Evolutionary conservation across 1,284 basidiomycete species (phyloP), one percentile per base, ranked within the genome.

Genomic region (Vanrija sp.): DNA sequence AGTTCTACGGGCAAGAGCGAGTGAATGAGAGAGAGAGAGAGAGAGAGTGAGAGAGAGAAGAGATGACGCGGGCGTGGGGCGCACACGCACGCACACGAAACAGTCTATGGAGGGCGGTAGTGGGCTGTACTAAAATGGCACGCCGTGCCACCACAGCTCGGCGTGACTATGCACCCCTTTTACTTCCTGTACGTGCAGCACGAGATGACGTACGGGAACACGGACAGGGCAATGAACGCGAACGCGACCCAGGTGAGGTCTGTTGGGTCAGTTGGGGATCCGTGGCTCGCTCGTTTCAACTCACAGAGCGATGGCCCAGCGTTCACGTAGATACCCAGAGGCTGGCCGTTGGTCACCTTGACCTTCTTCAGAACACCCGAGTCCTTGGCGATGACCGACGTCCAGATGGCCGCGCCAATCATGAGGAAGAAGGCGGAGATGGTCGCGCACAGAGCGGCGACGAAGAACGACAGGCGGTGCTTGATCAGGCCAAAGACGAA

Each of bases 211-310:
- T 77, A 78, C 21, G 76, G 76, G n/a, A 68, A 39, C 44, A 73
- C 64, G 16, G 73, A 65, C 26, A 78, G 63, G 8, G 69, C 57
- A 50, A 70, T 65, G 38, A 73, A 58, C n/a, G 63, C 74, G 59
- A 76, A 77, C 15, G 73, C 64, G 9, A 75, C 74, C 76, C 76
- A 78, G 15, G 66, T 67, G 46, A 75, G 64, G 63, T 75, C 73
- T n/a, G n/a, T n/a, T n/a, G n/a, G n/a, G n/a, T n/a, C n/a, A n/a
- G n/a, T n/a, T n/a, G n/a, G n/a, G n/a, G n/a, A n/a, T n/a, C n/a
- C n/a, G n/a, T n/a, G n/a, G n/a, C n/a, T n/a, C n/a, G n/a, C n/a
- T n/a, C n/a, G n/a, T n/a, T n/a, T n/a, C n/a, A n/a, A n/a, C n/a
- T 63, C 51, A 75, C 74, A 75, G 9, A 75, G 61, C 5, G 67